A percentile compares a stretch with the other conserved stretches of the same genome.
Conservation (phyloP, 176 grass and related monocot genomes). For the Panicum miliaceum region DNA sequence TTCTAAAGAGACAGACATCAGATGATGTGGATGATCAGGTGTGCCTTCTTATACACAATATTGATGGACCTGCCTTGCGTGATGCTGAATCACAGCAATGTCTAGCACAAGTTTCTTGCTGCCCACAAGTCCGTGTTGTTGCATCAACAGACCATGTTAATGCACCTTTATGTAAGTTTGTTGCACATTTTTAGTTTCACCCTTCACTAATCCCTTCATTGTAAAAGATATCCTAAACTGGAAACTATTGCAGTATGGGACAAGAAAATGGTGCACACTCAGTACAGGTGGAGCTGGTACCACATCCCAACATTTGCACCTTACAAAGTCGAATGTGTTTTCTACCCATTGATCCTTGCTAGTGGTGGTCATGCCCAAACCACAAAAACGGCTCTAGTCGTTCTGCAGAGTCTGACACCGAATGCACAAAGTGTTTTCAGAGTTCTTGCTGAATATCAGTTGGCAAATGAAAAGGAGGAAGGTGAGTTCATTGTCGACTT, state of each 20-base stretch:
- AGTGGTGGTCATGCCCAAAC: conserved; percentile 81
- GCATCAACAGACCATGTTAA: conserved; percentile 93
- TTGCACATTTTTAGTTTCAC: conserved; percentile 24
- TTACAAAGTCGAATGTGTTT: conserved; percentile 82
- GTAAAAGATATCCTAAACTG: conserved; percentile 38
- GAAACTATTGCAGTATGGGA: conserved; percentile 76
- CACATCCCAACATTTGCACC: conserved; percentile 84
- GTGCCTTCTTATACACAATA: conserved; percentile 87
- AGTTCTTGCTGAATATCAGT: conserved; percentile 89
- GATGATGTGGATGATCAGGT: conserved; percentile 45
- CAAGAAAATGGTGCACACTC: conserved; percentile 98
- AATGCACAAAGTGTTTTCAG: conserved; percentile 97
- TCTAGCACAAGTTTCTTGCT: conserved; percentile 80
- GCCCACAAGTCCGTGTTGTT: conserved; percentile 65
- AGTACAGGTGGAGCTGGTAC: conserved; percentile 92
- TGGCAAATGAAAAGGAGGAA: conserved; percentile 91
- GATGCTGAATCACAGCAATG: conserved; percentile 83
- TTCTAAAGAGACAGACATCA: conserved; percentile 59
- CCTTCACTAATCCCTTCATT: conserved; percentile 20
- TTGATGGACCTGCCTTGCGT: conserved; percentile 87
- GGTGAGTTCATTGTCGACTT: conserved; percentile 47
- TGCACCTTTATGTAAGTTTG: conserved; percentile 82
- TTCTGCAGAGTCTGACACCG: conserved; percentile 91
- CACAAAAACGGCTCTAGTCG: conserved; percentile 79
- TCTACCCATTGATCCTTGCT: conserved; percentile 84